These are phyloP conservation scores for Linnemannia zychae DNA, from an alignment of 192 early-diverging fungal species.

Conservation along the genomic window DNA sequence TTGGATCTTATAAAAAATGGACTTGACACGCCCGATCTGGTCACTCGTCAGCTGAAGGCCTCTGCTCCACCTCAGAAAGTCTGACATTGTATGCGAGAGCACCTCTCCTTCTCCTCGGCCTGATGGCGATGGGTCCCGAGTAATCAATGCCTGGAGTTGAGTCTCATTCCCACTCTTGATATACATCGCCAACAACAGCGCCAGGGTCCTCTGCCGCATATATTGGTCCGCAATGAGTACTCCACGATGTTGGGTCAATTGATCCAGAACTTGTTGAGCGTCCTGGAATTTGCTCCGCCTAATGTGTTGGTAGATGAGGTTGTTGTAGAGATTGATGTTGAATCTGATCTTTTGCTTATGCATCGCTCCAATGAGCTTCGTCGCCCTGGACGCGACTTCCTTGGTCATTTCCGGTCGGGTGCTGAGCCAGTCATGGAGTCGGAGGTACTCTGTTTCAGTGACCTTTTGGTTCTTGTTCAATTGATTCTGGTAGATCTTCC, in stretches of 20 bases:
- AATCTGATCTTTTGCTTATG: background rate
- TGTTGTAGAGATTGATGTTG: conserved; percentile 26
- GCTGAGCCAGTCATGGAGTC: conserved; percentile 37
- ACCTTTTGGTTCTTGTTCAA: conserved; percentile 14
- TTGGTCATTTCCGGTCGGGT: conserved; percentile 9
- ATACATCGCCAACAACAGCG: conserved; percentile 37
- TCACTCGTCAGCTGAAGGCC: conserved; percentile 32
- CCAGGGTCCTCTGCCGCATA: conserved; percentile 4
- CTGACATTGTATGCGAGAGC: conserved; percentile 6
- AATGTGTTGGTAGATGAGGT: conserved; percentile 28
- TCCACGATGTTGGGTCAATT: background rate
- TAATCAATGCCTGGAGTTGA: conserved; percentile 11
- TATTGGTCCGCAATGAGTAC: background rate
- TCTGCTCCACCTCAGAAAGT: conserved; percentile 37
- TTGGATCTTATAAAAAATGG: conserved; percentile 13
- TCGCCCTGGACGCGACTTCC: conserved; percentile 3
- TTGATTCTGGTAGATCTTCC: conserved; percentile 34
- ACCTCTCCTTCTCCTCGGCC: background rate
- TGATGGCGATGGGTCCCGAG: background rate
- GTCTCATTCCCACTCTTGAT: conserved; percentile 31
- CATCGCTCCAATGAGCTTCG: conserved; percentile 11
- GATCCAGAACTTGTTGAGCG: conserved; percentile 14
- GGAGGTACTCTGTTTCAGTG: conserved; percentile 19
- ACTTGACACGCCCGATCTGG: conserved; percentile 18
- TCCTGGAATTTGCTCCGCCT: conserved; percentile 30